phyloP scores from a whole-genome alignment of 352 stramenopile species.

The Blastocystis sp. region DNA sequence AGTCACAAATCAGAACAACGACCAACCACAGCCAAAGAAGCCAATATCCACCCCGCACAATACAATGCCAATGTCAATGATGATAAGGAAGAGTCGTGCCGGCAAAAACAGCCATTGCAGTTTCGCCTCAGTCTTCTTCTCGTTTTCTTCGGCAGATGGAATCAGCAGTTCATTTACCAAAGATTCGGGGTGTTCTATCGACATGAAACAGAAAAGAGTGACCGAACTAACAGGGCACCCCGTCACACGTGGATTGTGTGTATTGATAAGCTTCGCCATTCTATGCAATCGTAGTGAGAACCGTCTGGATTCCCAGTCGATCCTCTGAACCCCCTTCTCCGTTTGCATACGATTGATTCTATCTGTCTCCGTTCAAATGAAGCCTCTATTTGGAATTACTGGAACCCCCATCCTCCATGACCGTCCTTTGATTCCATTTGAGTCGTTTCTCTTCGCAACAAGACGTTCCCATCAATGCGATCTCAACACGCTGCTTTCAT shows the following conservation, averaged over 20 bases:
- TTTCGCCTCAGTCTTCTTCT: neutral
- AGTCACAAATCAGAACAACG: neutral
- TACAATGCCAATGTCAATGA: conserved; percentile 3
- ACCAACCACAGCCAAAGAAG: conserved; percentile 10
- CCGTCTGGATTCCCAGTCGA: too few species aligned
- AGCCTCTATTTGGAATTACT: neutral
- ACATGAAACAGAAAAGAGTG: neutral
- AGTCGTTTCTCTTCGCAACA: too few species aligned
- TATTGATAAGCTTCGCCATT: too few species aligned
- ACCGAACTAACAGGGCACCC: neutral
- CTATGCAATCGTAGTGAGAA: too few species aligned
- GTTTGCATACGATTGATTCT: neutral
- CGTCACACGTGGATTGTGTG: too few species aligned
- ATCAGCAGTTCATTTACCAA: neutral
- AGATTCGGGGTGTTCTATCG: neutral
- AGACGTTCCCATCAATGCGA: too few species aligned
- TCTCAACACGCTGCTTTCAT: too few species aligned
- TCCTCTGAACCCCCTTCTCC: too few species aligned
- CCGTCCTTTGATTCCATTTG: too few species aligned
- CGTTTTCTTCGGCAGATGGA: neutral
- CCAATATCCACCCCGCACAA: conserved; percentile 13
- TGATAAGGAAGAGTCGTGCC: neutral
- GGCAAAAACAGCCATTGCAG: neutral
- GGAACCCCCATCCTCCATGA: neutral
- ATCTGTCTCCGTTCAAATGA: neutral